Percentiles rank a stretch among this genome's conserved stretches.
Conservation (phyloP, 805 yeast genomes). For the Candida morakotiae region DNA sequence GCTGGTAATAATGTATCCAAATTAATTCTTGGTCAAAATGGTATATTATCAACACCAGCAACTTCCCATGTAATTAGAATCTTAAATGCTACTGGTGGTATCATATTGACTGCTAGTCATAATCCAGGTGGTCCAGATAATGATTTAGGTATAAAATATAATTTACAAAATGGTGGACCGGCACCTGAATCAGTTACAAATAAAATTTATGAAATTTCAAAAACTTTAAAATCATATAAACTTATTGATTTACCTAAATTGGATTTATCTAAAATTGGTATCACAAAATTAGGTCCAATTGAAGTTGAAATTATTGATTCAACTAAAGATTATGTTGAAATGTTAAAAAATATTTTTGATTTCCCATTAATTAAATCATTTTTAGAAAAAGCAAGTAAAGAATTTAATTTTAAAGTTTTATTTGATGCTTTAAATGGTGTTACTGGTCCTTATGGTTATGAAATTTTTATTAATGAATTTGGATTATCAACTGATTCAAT, state of each 20-base stretch:
- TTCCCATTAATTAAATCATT: slow-evolving; percentile 75
- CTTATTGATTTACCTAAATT: slow-evolving; percentile 56
- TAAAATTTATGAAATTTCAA: slow-evolving; percentile 72
- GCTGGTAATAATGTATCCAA: slow-evolving; percentile 90
- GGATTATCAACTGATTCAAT: slow-evolving; percentile 68
- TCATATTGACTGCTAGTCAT: slow-evolving; percentile 92
- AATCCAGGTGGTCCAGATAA: slow-evolving; percentile 95
- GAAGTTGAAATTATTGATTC: slow-evolving; percentile 81
- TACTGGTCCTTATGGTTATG: slow-evolving; percentile 92
- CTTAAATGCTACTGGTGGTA: slow-evolving; percentile 80
- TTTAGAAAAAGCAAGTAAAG: slow-evolving; percentile 45
- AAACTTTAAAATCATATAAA: slow-evolving; percentile 55
- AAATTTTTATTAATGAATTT: slow-evolving; percentile 78
- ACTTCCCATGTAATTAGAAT: slow-evolving; percentile 90
- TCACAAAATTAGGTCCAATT: slow-evolving; percentile 49
- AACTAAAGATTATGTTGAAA: slow-evolving; percentile 68
- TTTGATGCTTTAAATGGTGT: slow-evolving; percentile 94
- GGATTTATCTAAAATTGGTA: slow-evolving; percentile 60
- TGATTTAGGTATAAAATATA: slow-evolving; percentile 94
- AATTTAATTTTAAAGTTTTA: slow-evolving; percentile 60
- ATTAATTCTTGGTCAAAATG: slow-evolving; percentile 82
- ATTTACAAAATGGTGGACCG: slow-evolving; percentile 94
- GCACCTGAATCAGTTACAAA: slow-evolving; percentile 95
- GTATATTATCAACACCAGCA: slow-evolving; percentile 92
- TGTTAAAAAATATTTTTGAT: slow-evolving; percentile 84